Conservation (phyloP, 202 grass and related monocot species). For the Setaria viridis region DNA sequence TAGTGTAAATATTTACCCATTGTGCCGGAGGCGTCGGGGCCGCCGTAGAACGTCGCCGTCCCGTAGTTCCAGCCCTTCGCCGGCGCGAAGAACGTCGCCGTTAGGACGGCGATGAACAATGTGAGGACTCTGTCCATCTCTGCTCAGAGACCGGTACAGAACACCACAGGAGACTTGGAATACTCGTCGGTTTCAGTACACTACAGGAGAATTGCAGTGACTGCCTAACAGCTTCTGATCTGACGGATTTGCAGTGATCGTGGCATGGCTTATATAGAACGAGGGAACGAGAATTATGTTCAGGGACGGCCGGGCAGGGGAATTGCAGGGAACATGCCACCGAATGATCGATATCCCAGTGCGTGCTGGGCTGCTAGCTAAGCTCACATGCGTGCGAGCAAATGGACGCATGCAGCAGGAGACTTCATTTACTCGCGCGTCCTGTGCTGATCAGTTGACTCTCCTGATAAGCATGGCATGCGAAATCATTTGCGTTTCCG, state of each 20-base stretch:
- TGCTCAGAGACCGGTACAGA: not conserved
- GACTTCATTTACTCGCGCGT: not conserved
- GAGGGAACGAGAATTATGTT: constrained; percentile 23
- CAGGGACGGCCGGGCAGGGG: constrained; percentile 2
- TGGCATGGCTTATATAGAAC: constrained; percentile 55
- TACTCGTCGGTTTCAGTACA: constrained; percentile 17
- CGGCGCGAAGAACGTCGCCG: constrained; percentile 20
- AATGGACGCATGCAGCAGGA: not conserved
- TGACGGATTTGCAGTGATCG: constrained; percentile 29
- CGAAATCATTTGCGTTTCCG: not conserved
- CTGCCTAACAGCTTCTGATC: constrained; percentile 21
- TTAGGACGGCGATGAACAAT: constrained; percentile 27
- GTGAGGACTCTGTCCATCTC: constrained; percentile 30
- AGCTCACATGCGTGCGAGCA: constrained; percentile 35
- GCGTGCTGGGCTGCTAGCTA: constrained; percentile 21
- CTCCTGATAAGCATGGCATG: constrained; percentile 3
- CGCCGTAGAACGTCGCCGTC: constrained; percentile 58
- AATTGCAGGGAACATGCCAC: constrained; percentile 50
- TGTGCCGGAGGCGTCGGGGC: constrained; percentile 45
- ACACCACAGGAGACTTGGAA: not conserved
- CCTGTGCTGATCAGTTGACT: not conserved
- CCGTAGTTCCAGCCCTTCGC: constrained; percentile 39
- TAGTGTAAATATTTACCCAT: constrained; percentile 32
- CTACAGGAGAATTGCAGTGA: not conserved
- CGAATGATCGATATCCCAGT: constrained; percentile 41